Evolutionary conservation across 1,284 basidiomycete species (phyloP), one percentile per base, ranked within the genome.

Genomic region (Melampsora americana): DNA sequence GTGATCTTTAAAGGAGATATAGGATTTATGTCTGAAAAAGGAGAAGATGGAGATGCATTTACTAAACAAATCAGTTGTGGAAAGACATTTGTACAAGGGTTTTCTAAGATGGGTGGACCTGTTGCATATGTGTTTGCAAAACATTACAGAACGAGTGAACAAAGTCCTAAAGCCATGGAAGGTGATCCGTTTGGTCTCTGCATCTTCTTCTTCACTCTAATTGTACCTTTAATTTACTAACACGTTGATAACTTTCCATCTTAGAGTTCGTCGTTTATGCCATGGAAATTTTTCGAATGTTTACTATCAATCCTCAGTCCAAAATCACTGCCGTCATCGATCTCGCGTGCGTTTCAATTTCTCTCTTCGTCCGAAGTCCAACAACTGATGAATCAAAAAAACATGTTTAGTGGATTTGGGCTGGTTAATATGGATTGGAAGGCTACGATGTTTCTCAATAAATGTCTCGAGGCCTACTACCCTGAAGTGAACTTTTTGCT

Each of bases 381-480:
- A 32, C 66, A 30, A 28, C 20, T 56, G 14, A 30, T 23, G 26
- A 7, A n/a, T 39, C 11, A 61, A 16, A 35, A 56, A 20, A 1
- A 44, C 48, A 5, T 16, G 2, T 28, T 42, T 56, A 75, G 72
- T 42, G 72, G 72, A 14, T 75, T 75, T 26, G 72, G 72, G 16
- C 46, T 75, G 35, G 66, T 65, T 7, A 75, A 68, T 35, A 75
- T 75, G 72, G 72, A 75, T 53, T 75, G 72, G 72, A 75, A 75
- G 30, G 53, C 53, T 68, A 35, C 44, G 9, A 46, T 56, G 3
- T 75, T 67, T 61, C 61, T 75, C 35, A 67, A 66, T 32, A 60
- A 66, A 35, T 67, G 65, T 20, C 72, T 75, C 1, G 72, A 75
- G 44, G 66, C 65, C 2, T 68, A 75, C 50, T 75, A 75, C 61